Evolutionary conservation across 2,329 filamentous ascomycete species (phyloP), one percentile per base, ranked within the genome.

Genomic region (Aquanectria penicillioides): DNA sequence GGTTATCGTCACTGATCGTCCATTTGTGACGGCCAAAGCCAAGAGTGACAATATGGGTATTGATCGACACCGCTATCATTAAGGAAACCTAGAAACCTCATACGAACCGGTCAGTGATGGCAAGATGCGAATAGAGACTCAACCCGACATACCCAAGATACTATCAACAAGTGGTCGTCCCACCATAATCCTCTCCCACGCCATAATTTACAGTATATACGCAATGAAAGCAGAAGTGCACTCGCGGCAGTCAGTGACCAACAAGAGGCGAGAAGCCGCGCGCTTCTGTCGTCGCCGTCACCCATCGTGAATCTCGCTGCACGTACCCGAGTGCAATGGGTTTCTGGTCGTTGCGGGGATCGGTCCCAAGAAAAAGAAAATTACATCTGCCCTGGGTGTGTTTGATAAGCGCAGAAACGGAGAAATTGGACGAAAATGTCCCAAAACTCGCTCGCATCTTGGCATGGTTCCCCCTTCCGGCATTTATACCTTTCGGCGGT

Each of bases 161-260:
- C 57, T n/a, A 77, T 68, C 41, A 77, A 61, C 13, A 74, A 41
- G 59, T 74, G 71, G 60, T 77, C 75, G 54, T 77, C 75, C 70
- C 73, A 75, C 72, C 74, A 77, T 22, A 77, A 29, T 40, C 74
- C 75, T 29, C 71, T 68, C 2, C 70, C 70, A 11, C 73, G 69
- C 65, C 70, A 72, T 23, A 71, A 43, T 46, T 77, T 77, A 69
- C 74, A 77, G 67, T 77, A 77, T 25, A 76, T 48, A 6, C 75
- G 68, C 15, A 77, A 50, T 10, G 63, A 60, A 5, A 77, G 53
- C 13, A 76, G 38, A 1, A 74, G 43, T 4, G 59, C 69, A 31
- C 65, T 65, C 1, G 67, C 59, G 2, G 56, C 55, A 0, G 64
- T 58, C 29, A 76, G 36, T 3, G 70, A 67, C 74, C 74, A 76